phyloP scores from a whole-genome alignment of 768 basidiomycete species.

The Holtermanniella nyarrowii region DNA sequence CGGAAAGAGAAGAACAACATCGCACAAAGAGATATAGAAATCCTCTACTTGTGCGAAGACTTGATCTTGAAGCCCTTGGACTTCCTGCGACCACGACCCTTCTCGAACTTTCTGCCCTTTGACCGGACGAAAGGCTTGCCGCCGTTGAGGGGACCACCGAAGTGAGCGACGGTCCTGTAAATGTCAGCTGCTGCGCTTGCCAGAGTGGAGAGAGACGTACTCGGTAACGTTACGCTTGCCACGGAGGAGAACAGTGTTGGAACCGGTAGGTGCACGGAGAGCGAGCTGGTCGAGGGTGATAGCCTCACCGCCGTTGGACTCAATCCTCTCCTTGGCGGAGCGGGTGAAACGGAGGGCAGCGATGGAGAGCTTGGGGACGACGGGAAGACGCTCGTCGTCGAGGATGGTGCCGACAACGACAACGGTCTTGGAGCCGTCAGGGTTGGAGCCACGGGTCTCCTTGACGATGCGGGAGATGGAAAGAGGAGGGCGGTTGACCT shows the following conservation, averaged over 20 bases:
- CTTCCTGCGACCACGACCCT: slow-evolving; percentile 95
- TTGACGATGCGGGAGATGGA: slow-evolving; percentile 86
- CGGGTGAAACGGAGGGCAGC: slow-evolving; percentile 93
- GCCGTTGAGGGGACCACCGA: slow-evolving; percentile 94
- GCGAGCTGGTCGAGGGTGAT: slow-evolving; percentile 96
- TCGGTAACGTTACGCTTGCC: slow-evolving; percentile 89
- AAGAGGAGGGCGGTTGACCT: slow-evolving; percentile 91
- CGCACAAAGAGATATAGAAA: too few species aligned
- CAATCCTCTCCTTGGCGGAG: slow-evolving; percentile 84
- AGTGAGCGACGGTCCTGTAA: slow-evolving; percentile 71
- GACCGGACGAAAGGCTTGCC: slow-evolving; percentile 94
- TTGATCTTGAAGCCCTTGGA: slow-evolving; percentile 42
- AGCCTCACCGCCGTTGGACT: slow-evolving; percentile 88
- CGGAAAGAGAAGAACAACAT: too few species aligned
- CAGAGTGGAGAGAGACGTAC: slow-evolving; percentile 13
- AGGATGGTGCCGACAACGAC: slow-evolving; percentile 87
- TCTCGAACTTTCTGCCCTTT: slow-evolving; percentile 99
- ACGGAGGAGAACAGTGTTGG: slow-evolving; percentile 86
- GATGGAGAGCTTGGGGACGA: slow-evolving; percentile 79
- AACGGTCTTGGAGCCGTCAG: slow-evolving; percentile 58
- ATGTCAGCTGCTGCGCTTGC: background rate
- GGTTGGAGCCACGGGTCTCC: slow-evolving; percentile 53
- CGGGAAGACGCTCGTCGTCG: slow-evolving; percentile 79
- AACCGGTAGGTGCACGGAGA: slow-evolving; percentile 81
- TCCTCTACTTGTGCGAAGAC: slow-evolving; percentile 36